Evolutionary conservation across 2,329 filamentous ascomycete species (phyloP).

Genomic region (Aspergillus proliferans): DNA sequence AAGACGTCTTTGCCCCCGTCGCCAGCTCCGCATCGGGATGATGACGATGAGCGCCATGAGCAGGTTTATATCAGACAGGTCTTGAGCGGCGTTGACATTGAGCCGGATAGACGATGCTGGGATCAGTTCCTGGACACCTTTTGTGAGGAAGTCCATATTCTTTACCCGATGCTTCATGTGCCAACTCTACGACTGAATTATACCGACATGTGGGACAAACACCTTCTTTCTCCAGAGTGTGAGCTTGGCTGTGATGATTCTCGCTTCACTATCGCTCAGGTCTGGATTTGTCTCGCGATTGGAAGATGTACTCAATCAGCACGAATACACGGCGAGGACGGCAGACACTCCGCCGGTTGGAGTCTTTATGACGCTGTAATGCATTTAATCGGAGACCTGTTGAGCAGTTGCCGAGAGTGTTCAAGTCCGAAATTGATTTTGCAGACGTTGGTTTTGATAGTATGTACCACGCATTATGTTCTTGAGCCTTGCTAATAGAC

Average conservation of each 20-base stretch:
- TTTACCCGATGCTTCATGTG: conserved; percentile 19
- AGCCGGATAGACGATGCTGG: conserved; percentile 9
- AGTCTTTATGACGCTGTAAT: conserved; percentile 16
- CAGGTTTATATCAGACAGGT: conserved; percentile 1
- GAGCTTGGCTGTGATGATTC: background rate
- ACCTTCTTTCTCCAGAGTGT: background rate
- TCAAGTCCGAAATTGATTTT: conserved; percentile 9
- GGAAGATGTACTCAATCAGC: conserved; percentile 17
- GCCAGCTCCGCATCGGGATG: background rate
- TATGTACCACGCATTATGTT: conserved; percentile 1
- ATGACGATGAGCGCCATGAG: background rate
- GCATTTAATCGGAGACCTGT: conserved; percentile 15
- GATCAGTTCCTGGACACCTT: conserved; percentile 11
- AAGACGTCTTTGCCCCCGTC: conserved; percentile 9
- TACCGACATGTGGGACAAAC: conserved; percentile 7
- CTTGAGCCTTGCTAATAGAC: background rate
- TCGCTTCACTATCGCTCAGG: conserved; percentile 11
- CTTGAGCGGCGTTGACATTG: conserved; percentile 6
- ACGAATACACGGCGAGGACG: conserved; percentile 6
- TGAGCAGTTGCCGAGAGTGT: conserved; percentile 11
- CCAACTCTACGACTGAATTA: conserved; percentile 11
- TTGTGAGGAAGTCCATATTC: conserved; percentile 16
- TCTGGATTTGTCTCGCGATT: conserved; percentile 16
- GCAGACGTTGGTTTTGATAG: conserved; percentile 14
- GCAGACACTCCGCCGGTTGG: conserved; percentile 19